Conservation (phyloP, 2,329 filamentous ascomycete species). For the Cladophialophora psammophila region DNA sequence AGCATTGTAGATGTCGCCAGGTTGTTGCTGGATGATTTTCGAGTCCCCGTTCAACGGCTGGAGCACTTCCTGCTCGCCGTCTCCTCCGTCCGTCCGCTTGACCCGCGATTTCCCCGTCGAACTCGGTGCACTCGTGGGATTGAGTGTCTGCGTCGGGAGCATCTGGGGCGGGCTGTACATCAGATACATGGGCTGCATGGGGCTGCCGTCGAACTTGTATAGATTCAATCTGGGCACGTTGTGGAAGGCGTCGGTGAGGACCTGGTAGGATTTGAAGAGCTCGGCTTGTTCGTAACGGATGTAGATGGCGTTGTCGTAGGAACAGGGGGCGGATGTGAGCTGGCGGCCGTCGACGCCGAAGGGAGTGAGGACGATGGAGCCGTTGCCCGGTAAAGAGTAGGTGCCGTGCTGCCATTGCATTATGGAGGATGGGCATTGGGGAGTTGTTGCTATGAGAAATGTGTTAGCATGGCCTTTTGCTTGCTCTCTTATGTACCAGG, state of each 20-base stretch:
- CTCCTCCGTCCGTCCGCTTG: conserved; percentile 44
- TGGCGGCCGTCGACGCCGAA: conserved; percentile 73
- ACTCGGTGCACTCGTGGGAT: conserved; percentile 57
- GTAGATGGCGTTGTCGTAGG: conserved; percentile 62
- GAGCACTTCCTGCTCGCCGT: conserved; percentile 33
- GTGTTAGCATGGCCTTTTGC: conserved; percentile 6
- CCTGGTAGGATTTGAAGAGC: conserved; percentile 61
- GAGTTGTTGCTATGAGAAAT: conserved; percentile 59
- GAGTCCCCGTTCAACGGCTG: conserved; percentile 36
- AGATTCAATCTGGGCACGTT: conserved; percentile 69
- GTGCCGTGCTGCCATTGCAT: conserved; percentile 78
- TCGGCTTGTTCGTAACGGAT: conserved; percentile 73
- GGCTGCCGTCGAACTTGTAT: conserved; percentile 68
- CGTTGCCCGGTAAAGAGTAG: conserved; percentile 64
- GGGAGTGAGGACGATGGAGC: conserved; percentile 66
- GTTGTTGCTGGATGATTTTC: conserved; percentile 42
- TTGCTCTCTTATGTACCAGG: neutral
- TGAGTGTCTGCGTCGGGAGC: conserved; percentile 72
- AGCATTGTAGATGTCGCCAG: conserved; percentile 47
- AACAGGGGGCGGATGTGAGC: conserved; percentile 70
- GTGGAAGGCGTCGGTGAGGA: conserved; percentile 66
- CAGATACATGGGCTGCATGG: conserved; percentile 72
- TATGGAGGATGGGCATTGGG: conserved; percentile 68
- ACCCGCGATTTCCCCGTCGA: conserved; percentile 45
- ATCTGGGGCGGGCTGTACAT: conserved; percentile 69